Percentiles rank a stretch among this genome's conserved stretches.
These are phyloP conservation scores for Suillus decipiens DNA, from an alignment of 768 basidiomycete species.

Conservation along the genomic window DNA sequence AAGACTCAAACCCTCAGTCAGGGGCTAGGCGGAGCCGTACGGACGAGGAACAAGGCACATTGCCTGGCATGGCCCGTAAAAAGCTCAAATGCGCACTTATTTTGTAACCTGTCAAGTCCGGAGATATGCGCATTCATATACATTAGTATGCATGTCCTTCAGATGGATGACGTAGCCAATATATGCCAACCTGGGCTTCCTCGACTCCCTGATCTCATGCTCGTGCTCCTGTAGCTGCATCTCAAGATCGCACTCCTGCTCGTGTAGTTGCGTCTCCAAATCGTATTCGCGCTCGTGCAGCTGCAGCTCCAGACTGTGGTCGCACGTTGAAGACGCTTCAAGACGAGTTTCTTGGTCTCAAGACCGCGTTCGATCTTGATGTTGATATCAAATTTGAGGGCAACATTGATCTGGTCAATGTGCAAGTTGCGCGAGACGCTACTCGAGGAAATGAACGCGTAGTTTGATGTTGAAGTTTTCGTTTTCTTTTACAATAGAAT, in stretches of 20 bases:
- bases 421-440: constrained; percentile 84
- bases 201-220: constrained; percentile 64
- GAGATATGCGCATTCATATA: too few species aligned
- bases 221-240: constrained; percentile 74
- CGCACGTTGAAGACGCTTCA: constrained; percentile 50
- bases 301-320: constrained; percentile 38
- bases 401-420: constrained; percentile 92
- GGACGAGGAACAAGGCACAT: too few species aligned
- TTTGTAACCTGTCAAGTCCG: too few species aligned
- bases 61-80: too few species aligned
- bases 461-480: constrained; percentile 98
- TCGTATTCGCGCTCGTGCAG: constrained; percentile 30
- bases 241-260: constrained; percentile 74
- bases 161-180: too few species aligned
- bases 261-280: constrained; percentile 38
- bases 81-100: too few species aligned
- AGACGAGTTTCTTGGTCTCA: constrained; percentile 89
- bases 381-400: constrained; percentile 88
- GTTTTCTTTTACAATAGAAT: constrained; percentile 95
- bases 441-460: constrained; percentile 93
- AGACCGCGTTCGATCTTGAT: constrained; percentile 89
- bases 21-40: too few species aligned
- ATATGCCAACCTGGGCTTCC: constrained; percentile 57
- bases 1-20: too few species aligned
- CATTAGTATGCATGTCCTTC: too few species aligned